Evolutionary conservation across 331 rosid species (phyloP), one percentile per base, ranked within the genome.

Genomic region (Rhamnella rubrinervis): DNA sequence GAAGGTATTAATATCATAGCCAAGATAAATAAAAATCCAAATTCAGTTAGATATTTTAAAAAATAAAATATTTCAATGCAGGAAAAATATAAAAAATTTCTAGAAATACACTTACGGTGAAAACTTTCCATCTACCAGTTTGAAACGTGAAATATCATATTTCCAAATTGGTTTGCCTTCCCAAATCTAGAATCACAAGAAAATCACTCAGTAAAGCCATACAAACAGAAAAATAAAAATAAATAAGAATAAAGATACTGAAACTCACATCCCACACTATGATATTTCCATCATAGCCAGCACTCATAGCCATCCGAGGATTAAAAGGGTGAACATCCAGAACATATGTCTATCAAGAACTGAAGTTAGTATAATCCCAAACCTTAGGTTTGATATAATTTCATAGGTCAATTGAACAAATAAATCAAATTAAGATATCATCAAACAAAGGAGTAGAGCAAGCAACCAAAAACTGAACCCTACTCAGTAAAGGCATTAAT

Each of bases 271-370:
- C 99, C 99, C 99, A 95, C 73, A 95, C 92, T 72, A 95, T 91
- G 70, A 96, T 95, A 80, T 80, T 86, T 76, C 99, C 99, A 66
- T 95, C 99, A 71, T 95, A 95, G 75, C 99, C 99, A 77, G 99
- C 97, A 81, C 99, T 95, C 99, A 95, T 95, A 65, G 97, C 99
- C 72, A 95, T 86, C 82, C 99, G 89, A 23, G 99, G 99, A 77
- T 95, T 95, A 78, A 91, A 91, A 59, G 99, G 99, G 83, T 95
- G 99, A 78, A 91, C 99, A 87, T 95, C 99, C 69, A 95, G 90
- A 75, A 95, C 99, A 78, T 95, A 95, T 14, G 99, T 95, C 99
- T 95, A 80, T 55, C 80, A 83, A 51, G 35, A 80, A 69, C 66
- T 59, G 60, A 55, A 61, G 75, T 61, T 46, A 39, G 59, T 66